Base-by-base conservation (phyloP, 2,329 filamentous ascomycete species). In the Dendrostoma leiphaemia region DNA sequence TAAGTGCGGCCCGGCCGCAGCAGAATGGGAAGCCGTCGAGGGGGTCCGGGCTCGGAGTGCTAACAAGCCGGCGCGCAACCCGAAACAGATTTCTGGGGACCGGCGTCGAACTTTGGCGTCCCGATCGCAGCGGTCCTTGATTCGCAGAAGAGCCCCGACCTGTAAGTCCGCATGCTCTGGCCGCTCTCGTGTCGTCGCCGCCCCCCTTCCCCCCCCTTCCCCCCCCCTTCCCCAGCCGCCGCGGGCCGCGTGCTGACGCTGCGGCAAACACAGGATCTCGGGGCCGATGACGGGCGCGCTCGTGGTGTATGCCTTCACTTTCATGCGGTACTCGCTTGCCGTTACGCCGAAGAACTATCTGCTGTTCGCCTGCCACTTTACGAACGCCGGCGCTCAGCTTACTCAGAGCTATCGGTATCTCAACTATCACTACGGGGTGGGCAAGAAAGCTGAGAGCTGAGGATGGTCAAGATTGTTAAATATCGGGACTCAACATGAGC, bases 81-180 rank as follows among this genome's bases (percentile, higher is more conserved):
- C 28, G 13, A 13, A 29, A 10, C 41, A 92, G 90, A 94, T 77
- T 94, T 94, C 77, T 94, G 90, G 90, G 90, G 90, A 50, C 90
- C 90, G 49, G 89, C 82, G 57, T 93, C 89, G 63, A 94, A 93
- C 79, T 94, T 94, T 68, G 90, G 89, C 71, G 93, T 93, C 64
- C 90, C 90, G 48, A 69, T 93, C 60, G 90, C 90, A 26, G 90
- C 90, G 45, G 85, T 93, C 54, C 82, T 91, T 75, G 90, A 94
- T 68, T 90, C 88, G 38, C 86, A 90, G 67, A 94, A 94, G 76
- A 90, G 89, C 66, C 88, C 90, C 63, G 89, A 93, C 61, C 80
- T 93, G 89, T 93, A 79, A 68, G 85, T 17, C 19, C 15, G 7
- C 9, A 31, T 13, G 3, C 19, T n/a, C n/a, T n/a, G n/a, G n/a